A percentile compares a stretch with the other conserved stretches of the same genome.
phyloP scores from a whole-genome alignment of 805 yeast genomes.

The Schwanniomyces pseudopolymorphus region DNA sequence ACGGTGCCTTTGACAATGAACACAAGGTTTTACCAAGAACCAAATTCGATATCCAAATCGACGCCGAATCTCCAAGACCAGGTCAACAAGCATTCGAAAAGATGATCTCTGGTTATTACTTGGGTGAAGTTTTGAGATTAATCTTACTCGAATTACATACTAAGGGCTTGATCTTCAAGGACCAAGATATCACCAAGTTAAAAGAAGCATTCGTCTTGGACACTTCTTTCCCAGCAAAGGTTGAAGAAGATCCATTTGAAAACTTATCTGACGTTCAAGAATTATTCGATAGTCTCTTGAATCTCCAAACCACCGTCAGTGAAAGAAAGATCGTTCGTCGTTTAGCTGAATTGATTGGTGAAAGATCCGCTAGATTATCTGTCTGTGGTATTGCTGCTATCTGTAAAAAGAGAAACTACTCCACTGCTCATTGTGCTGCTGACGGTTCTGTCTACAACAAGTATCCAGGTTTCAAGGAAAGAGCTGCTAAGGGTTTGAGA shows the following conservation, averaged over 20 bases:
- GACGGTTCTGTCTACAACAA: slow-evolving; percentile 95
- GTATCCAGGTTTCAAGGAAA: slow-evolving; percentile 87
- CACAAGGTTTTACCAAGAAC: slow-evolving; percentile 83
- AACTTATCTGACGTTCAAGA: slow-evolving; percentile 74
- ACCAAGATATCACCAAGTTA: slow-evolving; percentile 66
- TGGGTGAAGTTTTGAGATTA: slow-evolving; percentile 88
- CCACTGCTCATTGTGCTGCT: slow-evolving; percentile 86
- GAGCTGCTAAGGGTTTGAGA: slow-evolving; percentile 84
- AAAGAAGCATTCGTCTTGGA: slow-evolving; percentile 72
- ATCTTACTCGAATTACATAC: slow-evolving; percentile 69
- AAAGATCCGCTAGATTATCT: slow-evolving; percentile 88
- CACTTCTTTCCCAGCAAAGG: slow-evolving; percentile 80
- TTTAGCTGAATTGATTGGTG: slow-evolving; percentile 83
- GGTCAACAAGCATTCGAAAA: slow-evolving; percentile 95
- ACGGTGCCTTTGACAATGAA: slow-evolving; percentile 96
- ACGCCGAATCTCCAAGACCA: slow-evolving; percentile 88
- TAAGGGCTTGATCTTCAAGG: slow-evolving; percentile 61
- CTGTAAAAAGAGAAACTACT: slow-evolving; percentile 78
- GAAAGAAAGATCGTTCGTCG: slow-evolving; percentile 84
- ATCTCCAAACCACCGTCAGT: slow-evolving; percentile 62
- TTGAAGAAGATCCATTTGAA: slow-evolving; percentile 88
- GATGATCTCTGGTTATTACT: slow-evolving; percentile 95
- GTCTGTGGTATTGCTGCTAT: slow-evolving; percentile 96
- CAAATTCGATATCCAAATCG: slow-evolving; percentile 78
- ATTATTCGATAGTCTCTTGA: slow-evolving; percentile 58